Evolutionary conservation across 2,329 filamentous ascomycete species (phyloP).

Genomic region (Shiraia sp.): DNA sequence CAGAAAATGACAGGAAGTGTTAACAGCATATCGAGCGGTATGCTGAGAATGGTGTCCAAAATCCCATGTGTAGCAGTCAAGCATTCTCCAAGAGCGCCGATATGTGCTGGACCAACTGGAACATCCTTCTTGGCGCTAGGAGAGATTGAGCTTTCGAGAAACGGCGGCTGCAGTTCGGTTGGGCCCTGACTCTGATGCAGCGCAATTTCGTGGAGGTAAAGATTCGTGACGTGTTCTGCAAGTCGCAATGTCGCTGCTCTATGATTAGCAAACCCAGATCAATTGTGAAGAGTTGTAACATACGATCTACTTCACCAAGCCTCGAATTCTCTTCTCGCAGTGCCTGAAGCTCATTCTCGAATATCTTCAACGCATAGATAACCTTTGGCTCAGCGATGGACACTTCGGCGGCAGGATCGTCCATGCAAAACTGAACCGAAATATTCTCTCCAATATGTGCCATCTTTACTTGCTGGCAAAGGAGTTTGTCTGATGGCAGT

Average conservation of each 20-base stretch:
- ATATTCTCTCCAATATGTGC: slow-evolving; percentile 63
- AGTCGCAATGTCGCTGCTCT: slow-evolving; percentile 46
- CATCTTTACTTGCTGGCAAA: slow-evolving; percentile 62
- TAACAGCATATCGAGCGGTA: slow-evolving; percentile 50
- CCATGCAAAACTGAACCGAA: slow-evolving; percentile 60
- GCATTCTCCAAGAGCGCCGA: slow-evolving; percentile 53
- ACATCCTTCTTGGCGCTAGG: slow-evolving; percentile 45
- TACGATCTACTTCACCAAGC: slow-evolving; percentile 42
- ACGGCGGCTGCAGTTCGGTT: slow-evolving; percentile 51
- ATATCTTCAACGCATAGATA: slow-evolving; percentile 58
- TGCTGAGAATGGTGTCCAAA: slow-evolving; percentile 54
- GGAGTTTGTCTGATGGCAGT: slow-evolving; percentile 58
- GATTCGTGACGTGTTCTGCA: slow-evolving; percentile 52
- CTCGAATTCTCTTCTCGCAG: slow-evolving; percentile 44
- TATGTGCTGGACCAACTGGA: slow-evolving; percentile 51
- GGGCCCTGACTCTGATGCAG: slow-evolving; percentile 50
- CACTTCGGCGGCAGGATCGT: slow-evolving; percentile 55
- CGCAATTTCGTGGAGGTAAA: slow-evolving; percentile 57
- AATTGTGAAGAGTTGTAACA: slow-evolving; percentile 8
- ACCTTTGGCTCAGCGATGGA: slow-evolving; percentile 60
- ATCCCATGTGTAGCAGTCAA: slow-evolving; percentile 52
- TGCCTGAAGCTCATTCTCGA: slow-evolving; percentile 55
- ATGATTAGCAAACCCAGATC: slow-evolving; percentile 6
- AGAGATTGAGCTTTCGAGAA: slow-evolving; percentile 46
- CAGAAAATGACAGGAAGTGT: slow-evolving; percentile 52